Percentiles rank a stretch among this genome's conserved stretches.
Evolutionary conservation across 2,329 filamentous ascomycete species (phyloP).

Genomic region (Pseudodiploospora longispora): DNA sequence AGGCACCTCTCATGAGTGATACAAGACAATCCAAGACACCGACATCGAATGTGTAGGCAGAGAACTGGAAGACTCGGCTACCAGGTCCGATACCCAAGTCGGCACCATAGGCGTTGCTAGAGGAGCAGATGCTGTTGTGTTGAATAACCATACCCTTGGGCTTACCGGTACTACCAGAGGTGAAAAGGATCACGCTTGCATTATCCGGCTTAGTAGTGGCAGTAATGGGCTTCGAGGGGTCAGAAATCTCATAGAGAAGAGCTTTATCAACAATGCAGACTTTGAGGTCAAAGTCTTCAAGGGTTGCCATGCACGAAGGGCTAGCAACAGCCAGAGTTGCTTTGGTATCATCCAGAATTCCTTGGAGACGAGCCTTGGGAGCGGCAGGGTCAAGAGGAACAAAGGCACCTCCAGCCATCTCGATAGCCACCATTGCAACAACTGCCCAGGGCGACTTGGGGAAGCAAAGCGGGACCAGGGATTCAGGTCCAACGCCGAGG

Average conservation of each 20-base stretch:
- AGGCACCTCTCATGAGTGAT: slow-evolving; percentile 11
- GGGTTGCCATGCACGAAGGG: neutral
- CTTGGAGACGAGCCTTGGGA: slow-evolving; percentile 3
- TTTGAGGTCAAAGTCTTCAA: neutral
- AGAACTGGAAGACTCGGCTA: slow-evolving; percentile 12
- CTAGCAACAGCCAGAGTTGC: slow-evolving; percentile 1
- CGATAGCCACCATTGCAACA: slow-evolving; percentile 11
- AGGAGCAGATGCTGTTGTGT: slow-evolving; percentile 7
- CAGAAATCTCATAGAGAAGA: slow-evolving; percentile 2
- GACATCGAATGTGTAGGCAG: slow-evolving; percentile 14
- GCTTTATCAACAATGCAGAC: neutral
- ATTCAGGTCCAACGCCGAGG: slow-evolving; percentile 7
- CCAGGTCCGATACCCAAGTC: slow-evolving; percentile 5
- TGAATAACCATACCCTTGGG: slow-evolving; percentile 7
- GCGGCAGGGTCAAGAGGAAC: slow-evolving; percentile 12
- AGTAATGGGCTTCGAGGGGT: neutral
- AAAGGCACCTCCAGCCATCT: slow-evolving; percentile 13
- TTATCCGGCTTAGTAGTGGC: neutral
- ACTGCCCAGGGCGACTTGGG: slow-evolving; percentile 12
- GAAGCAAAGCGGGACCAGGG: slow-evolving; percentile 12
- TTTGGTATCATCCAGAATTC: slow-evolving; percentile 5
- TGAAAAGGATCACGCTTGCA: slow-evolving; percentile 7
- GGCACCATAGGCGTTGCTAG: slow-evolving; percentile 2
- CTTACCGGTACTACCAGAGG: slow-evolving; percentile 6
- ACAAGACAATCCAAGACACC: slow-evolving; percentile 11